Evolutionary conservation across 768 basidiomycete genomes (phyloP).

Genomic region (Phlebiopsis flavidoalba): DNA sequence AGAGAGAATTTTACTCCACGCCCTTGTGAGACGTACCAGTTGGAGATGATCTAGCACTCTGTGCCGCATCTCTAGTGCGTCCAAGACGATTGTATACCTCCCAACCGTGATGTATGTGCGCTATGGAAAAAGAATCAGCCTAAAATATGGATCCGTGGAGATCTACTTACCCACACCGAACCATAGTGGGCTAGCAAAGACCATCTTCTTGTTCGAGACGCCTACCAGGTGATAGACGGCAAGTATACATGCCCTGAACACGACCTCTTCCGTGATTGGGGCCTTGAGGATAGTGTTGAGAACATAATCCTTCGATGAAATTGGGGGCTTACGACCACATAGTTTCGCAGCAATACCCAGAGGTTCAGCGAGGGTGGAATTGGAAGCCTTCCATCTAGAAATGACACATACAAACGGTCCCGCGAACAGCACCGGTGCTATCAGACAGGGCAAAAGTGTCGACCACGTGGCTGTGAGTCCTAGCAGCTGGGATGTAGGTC

Average conservation of each 20-base stretch:
- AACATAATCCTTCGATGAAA: no score
- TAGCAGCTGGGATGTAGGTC: constrained; percentile 25
- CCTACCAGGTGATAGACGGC: constrained; percentile 67
- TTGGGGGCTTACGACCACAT: constrained; percentile 39
- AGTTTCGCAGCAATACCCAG: constrained; percentile 69
- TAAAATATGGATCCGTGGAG: background rate
- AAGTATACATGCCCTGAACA: constrained; percentile 84
- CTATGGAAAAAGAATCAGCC: constrained; percentile 32
- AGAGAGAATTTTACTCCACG: background rate
- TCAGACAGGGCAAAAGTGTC: constrained; percentile 46
- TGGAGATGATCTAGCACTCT: constrained; percentile 48
- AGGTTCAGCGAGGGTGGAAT: constrained; percentile 28
- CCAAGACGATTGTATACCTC: constrained; percentile 79
- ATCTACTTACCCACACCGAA: constrained; percentile 76
- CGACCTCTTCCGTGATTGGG: constrained; percentile 89
- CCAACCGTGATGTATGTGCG: constrained; percentile 90
- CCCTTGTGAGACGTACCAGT: constrained; percentile 37
- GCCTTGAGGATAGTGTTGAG: constrained; percentile 41
- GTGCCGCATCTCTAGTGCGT: constrained; percentile 54
- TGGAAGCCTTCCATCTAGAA: constrained; percentile 25
- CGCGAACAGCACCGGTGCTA: constrained; percentile 69
- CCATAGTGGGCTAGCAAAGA: constrained; percentile 77
- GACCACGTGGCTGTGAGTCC: constrained; percentile 28
- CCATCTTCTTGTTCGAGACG: constrained; percentile 48
- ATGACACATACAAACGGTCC: constrained; percentile 70